Base-by-base conservation (phyloP, 345 rosid genomes). In the Eucalyptus erythrocorys region DNA sequence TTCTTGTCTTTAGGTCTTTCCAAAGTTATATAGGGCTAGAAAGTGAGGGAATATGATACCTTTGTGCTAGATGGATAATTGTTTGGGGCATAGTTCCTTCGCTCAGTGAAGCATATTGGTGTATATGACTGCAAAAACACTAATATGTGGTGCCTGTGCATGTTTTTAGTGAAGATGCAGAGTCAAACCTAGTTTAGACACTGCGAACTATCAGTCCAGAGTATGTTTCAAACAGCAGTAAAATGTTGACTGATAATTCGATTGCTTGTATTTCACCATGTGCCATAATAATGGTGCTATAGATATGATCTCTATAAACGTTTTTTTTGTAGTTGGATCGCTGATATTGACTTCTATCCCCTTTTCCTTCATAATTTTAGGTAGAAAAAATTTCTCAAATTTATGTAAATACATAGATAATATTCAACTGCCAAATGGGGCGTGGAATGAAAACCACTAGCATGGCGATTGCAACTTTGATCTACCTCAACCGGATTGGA, bases 361-460 rank as follows among this genome's bases (percentile, higher is more conserved):
- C 30, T 88, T 89, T 76, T 87, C 81, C 85, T 45, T 37, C 87
- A 32, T 71, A 17, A 81, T 91, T 92, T 90, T 93, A 98, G 99
- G 98, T 98, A 88, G 91, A 94, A 92, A 96, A 94, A 93, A 96
- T 98, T 92, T 96, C 97, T 90, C 93, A 89, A 55, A 95, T 96
- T 57, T 94, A 95, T 91, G 89, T 95, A 85, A 91, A 93, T 32
- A 93, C 97, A 2, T 95, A 95, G 91, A 93, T 97, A 47, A 93
- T 97, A 84, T 96, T 96, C 91, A 97, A 97, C 91, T 97, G 98
- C 91, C 99, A 97, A 95, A 96, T 96, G 98, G 98, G 99, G 86
- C 96, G 99, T 90, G 99, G 99, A 92, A 94, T 99, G 86, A 96
- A 99, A 11, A 97, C 98, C 49, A 95, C 98, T 85, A 98, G 99